Evolutionary conservation across 176 grass and related monocot species (phyloP), one percentile per base, ranked within the genome.

Genomic region (Paspalum notatum): DNA sequence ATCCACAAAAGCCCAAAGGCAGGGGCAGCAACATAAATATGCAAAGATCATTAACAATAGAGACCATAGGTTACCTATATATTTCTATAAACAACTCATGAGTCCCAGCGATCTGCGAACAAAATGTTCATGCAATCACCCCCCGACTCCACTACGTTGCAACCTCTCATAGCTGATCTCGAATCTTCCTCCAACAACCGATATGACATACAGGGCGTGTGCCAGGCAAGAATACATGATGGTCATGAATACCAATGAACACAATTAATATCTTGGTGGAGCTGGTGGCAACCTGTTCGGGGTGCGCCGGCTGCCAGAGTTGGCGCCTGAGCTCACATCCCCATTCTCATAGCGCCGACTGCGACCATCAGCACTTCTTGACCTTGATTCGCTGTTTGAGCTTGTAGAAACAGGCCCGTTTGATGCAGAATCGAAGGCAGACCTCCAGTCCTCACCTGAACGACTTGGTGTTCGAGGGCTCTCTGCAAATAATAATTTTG

Each of bases 361-460:
- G 49, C 84, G 85, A 40, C 90, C 54, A 27, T 97, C 85, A 1
- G 91, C 83, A 22, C 91, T 97, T 83, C 50, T 92, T 3, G 90
- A 97, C 71, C 94, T 97, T 27, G 91, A 77, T 87, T 86, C 83
- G 3, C 52, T 85, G 21, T 38, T 46, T 21, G 84, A 76, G 43
- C 75, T 83, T 47, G 86, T 65, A 64, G 46, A 56, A 52, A 26
- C 41, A 62, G 87, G 63, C 4, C 89, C 92, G 24, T 87, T 91
- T 40, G 92, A 74, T 62, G 87, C 49, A 1, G 92, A 85, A 79
- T 91, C 88, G 20, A 98, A 98, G 54, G 90, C 96, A 47, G 92
- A 95, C 66, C 88, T 95, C 96, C 96, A 98, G 55, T 98, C 96
- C 66, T 98, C 92, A 53, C 96, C 86, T 26, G 90, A 66, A 20